These are phyloP conservation scores for Hypoxylon sp. DNA, from an alignment of 2,329 filamentous ascomycete genomes.

Conservation along the genomic window DNA sequence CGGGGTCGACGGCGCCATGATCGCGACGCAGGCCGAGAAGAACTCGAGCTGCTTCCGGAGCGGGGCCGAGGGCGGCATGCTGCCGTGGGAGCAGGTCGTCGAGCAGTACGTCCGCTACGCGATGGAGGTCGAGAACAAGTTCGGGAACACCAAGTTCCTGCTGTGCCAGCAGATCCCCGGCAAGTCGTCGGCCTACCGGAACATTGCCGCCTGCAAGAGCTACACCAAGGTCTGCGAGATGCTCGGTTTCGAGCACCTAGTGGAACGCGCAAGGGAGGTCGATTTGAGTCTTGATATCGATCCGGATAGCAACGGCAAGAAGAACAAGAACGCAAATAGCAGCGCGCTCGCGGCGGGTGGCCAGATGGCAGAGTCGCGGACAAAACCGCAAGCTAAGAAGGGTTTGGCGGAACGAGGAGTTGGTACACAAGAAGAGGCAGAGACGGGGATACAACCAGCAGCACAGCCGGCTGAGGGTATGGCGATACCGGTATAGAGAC, in stretches of 20 bases:
- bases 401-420: constrained; percentile 50
- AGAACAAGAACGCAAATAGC: constrained; percentile 53
- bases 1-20: constrained; percentile 96
- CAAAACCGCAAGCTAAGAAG: constrained; percentile 44
- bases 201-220: constrained; percentile 73
- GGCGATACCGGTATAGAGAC: constrained; percentile 29
- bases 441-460: constrained; percentile 26
- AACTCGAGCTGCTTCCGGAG: constrained; percentile 89
- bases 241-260: constrained; percentile 72
- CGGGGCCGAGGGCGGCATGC: constrained; percentile 63
- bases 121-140: constrained; percentile 85
- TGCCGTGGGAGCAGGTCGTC: constrained; percentile 81
- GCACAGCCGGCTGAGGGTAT: constrained; percentile 30
- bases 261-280: constrained; percentile 71
- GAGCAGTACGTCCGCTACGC: constrained; percentile 78
- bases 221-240: constrained; percentile 76
- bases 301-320: constrained; percentile 61
- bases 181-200: constrained; percentile 72
- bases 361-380: constrained; percentile 56
- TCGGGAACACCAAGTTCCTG: constrained; percentile 92
- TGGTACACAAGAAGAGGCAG: constrained; percentile 19
- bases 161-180: constrained; percentile 88
- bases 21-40: constrained; percentile 89
- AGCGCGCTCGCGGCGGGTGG: constrained; percentile 63
- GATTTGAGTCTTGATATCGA: constrained; percentile 74